These are phyloP conservation scores for Globomyces pollinis-pini DNA, from an alignment of 192 early-diverging fungal species.

Conservation along the genomic window DNA sequence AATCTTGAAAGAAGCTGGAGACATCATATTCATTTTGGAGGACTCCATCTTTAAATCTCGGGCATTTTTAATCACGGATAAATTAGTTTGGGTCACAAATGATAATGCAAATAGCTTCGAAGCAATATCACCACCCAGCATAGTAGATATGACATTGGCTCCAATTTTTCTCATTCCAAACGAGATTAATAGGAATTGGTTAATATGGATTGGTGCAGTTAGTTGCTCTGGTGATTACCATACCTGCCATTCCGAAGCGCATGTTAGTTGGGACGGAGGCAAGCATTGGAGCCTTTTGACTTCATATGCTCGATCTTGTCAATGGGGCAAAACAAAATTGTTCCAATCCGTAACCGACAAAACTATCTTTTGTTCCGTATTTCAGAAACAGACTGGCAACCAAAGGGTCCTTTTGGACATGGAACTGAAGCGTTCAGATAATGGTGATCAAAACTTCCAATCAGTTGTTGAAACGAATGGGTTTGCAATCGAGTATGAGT, in stretches of 20 bases:
- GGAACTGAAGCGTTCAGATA: constrained; percentile 14
- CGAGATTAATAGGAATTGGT: constrained; percentile 68
- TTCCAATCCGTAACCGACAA: constrained; percentile 53
- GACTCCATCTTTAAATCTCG: constrained; percentile 23
- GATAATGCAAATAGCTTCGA: constrained; percentile 19
- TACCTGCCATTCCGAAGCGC: constrained; percentile 60
- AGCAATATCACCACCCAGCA: constrained; percentile 10
- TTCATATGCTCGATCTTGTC: constrained; percentile 66
- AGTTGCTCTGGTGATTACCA: constrained; percentile 18
- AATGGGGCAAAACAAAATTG: constrained; percentile 56
- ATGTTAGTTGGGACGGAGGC: constrained; percentile 58
- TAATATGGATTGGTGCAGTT: constrained; percentile 60
- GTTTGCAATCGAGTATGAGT: constrained; percentile 58
- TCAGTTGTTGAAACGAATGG: constrained; percentile 10
- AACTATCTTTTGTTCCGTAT: constrained; percentile 65
- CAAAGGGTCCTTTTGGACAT: constrained; percentile 38
- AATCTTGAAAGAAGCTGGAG: constrained; percentile 13
- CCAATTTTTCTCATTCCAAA: constrained; percentile 31
- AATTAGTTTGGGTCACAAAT: constrained; percentile 12
- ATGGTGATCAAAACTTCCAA: constrained; percentile 14
- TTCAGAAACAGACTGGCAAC: constrained; percentile 49
- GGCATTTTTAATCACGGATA: constrained; percentile 23
- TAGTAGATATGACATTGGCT: constrained; percentile 3
- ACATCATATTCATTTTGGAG: constrained; percentile 14
- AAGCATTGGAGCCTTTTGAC: constrained; percentile 60